Evolutionary conservation across 768 basidiomycete genomes (phyloP).

Genomic region (Cyathus striatus): DNA sequence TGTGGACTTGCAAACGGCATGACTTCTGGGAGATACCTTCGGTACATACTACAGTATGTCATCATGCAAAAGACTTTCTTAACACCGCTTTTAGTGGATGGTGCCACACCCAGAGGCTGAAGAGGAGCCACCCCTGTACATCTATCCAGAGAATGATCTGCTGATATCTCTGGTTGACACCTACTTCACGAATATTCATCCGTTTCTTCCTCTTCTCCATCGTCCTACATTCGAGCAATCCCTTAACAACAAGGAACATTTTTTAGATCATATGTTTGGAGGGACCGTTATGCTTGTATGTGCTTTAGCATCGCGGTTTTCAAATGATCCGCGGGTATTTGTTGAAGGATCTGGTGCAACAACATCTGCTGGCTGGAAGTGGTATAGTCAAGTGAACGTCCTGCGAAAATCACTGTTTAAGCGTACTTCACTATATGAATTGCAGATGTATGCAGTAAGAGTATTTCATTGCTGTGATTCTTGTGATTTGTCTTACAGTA

Average conservation of each 20-base stretch:
- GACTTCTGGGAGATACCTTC: slow-evolving; percentile 48
- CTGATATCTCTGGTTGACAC: slow-evolving; percentile 47
- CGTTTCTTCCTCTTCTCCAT: slow-evolving; percentile 64
- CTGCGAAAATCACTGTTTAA: slow-evolving; percentile 55
- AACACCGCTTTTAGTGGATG: slow-evolving; percentile 26
- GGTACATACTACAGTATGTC: no score
- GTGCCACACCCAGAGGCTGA: slow-evolving; percentile 13
- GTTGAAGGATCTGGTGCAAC: slow-evolving; percentile 36
- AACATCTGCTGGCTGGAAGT: slow-evolving; percentile 56
- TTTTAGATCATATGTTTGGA: slow-evolving; percentile 43
- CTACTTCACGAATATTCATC: slow-evolving; percentile 59
- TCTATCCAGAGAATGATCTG: slow-evolving; percentile 52
- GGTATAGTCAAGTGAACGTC: slow-evolving; percentile 60
- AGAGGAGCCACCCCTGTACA: slow-evolving; percentile 19
- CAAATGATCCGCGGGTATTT: slow-evolving; percentile 59
- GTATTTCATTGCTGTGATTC: slow-evolving; percentile 8
- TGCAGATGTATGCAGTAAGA: slow-evolving; percentile 66
- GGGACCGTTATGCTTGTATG: slow-evolving; percentile 55
- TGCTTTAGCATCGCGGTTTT: slow-evolving; percentile 57
- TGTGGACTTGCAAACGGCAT: slow-evolving; percentile 21
- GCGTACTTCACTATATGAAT: slow-evolving; percentile 60
- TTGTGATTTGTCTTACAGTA: slow-evolving; percentile 2
- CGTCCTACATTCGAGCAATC: slow-evolving; percentile 59
- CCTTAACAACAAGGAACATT: slow-evolving; percentile 44
- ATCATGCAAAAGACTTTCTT: background rate